Evolutionary conservation across 805 yeast genomes (phyloP).

Genomic region (Nakazawaea ishiwadae): DNA sequence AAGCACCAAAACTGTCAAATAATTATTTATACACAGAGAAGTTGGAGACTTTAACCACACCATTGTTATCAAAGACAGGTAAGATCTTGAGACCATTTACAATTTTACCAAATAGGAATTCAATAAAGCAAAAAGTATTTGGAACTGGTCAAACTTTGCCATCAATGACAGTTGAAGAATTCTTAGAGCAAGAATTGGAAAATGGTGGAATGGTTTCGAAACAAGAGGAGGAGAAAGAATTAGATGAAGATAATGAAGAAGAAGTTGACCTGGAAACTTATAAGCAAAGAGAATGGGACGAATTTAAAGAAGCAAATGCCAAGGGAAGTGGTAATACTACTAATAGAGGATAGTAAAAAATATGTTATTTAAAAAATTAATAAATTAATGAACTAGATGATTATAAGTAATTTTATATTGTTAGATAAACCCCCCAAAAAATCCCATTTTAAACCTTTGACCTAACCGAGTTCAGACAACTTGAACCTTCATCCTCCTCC

Average conservation of each 20-base stretch:
- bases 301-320: conserved; percentile 79
- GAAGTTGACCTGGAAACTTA: conserved; percentile 65
- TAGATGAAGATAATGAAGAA: conserved; percentile 53
- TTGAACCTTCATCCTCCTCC: neutral
- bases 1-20: conserved; percentile 19
- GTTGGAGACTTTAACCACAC: conserved; percentile 47
- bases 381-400: no score
- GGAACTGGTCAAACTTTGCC: conserved; percentile 94
- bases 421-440: no score
- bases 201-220: conserved; percentile 70
- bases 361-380: no score
- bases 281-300: conserved; percentile 87
- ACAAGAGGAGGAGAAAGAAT: conserved; percentile 33
- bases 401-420: no score
- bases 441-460: no score
- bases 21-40: conserved; percentile 58
- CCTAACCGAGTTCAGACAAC: conserved; percentile 4
- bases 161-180: conserved; percentile 91
- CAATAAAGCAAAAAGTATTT: conserved; percentile 59
- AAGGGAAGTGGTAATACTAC: conserved; percentile 89
- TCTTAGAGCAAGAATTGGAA: conserved; percentile 76
- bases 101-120: conserved; percentile 53
- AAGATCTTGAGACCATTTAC: conserved; percentile 83
- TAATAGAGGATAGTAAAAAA: conserved; percentile 45
- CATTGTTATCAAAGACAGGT: conserved; percentile 65